Percentiles rank a stretch among this genome's conserved stretches.
phyloP scores from a whole-genome alignment of 2,329 filamentous ascomycete species.

The Elsinoe ampelina region DNA sequence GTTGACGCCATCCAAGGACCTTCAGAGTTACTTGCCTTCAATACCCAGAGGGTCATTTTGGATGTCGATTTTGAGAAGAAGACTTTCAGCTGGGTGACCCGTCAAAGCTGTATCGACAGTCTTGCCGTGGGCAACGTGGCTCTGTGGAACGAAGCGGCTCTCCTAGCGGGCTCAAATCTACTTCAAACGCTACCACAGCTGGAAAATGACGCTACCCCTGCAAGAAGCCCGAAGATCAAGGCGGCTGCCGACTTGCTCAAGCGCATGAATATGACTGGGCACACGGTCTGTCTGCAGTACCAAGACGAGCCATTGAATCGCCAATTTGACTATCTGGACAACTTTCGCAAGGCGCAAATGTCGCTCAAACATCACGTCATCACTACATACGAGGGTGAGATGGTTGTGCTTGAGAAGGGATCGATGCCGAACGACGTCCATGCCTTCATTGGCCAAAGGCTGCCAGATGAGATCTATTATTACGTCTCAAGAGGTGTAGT shows the following conservation, averaged over 20 bases:
- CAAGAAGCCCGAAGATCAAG: constrained; percentile 46
- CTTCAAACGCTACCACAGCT: constrained; percentile 71
- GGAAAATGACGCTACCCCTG: constrained; percentile 31
- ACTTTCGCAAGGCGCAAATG: constrained; percentile 77
- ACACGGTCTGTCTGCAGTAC: constrained; percentile 60
- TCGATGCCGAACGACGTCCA: constrained; percentile 74
- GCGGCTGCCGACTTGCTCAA: constrained; percentile 73
- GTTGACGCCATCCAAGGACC: constrained; percentile 71
- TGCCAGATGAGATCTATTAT: constrained; percentile 83
- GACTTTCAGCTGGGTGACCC: constrained; percentile 54
- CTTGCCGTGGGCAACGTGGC: constrained; percentile 56
- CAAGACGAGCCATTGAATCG: constrained; percentile 66
- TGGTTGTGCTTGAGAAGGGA: constrained; percentile 64
- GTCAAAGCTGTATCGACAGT: constrained; percentile 59
- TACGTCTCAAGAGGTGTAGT: constrained; percentile 81
- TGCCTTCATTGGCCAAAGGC: constrained; percentile 78
- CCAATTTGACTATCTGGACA: constrained; percentile 69
- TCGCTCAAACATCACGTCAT: constrained; percentile 81
- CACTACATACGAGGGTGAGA: constrained; percentile 65
- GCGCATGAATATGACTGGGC: constrained; percentile 55
- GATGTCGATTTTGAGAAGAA: constrained; percentile 59
- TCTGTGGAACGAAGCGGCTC: constrained; percentile 71
- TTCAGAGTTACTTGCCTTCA: constrained; percentile 76
- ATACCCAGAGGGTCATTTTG: constrained; percentile 65
- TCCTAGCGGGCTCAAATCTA: constrained; percentile 76